A percentile compares a stretch with the other conserved stretches of the same genome.
Evolutionary conservation across 2,329 filamentous ascomycete species (phyloP).

Genomic region (Chrysoporthe cubensis): DNA sequence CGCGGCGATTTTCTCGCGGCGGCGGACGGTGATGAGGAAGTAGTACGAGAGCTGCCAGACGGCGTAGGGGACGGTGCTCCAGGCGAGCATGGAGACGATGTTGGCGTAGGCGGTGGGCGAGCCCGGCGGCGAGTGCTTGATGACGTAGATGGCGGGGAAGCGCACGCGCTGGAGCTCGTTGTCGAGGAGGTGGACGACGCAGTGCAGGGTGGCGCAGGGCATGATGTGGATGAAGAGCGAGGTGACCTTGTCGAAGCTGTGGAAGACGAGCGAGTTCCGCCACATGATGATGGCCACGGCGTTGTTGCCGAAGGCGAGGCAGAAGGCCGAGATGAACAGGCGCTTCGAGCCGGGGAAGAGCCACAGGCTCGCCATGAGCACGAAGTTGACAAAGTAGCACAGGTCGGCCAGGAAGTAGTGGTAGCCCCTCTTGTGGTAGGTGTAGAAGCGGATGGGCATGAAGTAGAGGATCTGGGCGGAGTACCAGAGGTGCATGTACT

Average conservation of each 20-base stretch:
- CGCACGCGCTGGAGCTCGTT: constrained; percentile 65
- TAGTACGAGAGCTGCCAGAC: constrained; percentile 94
- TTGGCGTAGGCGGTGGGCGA: constrained; percentile 78
- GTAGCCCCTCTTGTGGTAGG: constrained; percentile 88
- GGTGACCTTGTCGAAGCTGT: constrained; percentile 97
- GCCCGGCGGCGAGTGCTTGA: constrained; percentile 71
- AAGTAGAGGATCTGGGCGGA: constrained; percentile 86
- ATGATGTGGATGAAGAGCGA: constrained; percentile 99
- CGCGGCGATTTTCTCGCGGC: constrained; percentile 93
- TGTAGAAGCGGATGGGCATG: constrained; percentile 93
- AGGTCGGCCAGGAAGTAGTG: constrained; percentile 97
- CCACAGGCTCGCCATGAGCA: constrained; percentile 84
- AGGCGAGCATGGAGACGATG: constrained; percentile 83
- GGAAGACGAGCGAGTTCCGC: constrained; percentile 97
- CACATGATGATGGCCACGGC: constrained; percentile 98
- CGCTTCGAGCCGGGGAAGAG: constrained; percentile 88
- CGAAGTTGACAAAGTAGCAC: constrained; percentile 96
- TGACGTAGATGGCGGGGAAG: constrained; percentile 84
- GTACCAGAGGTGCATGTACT: constrained; percentile 94
- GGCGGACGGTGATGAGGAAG: constrained; percentile 90
- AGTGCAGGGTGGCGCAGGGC: constrained; percentile 93
- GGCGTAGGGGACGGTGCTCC: constrained; percentile 91
- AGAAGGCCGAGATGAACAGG: constrained; percentile 89
- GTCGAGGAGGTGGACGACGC: constrained; percentile 81
- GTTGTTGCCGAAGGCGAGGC: constrained; percentile 93